phyloP scores from a whole-genome alignment of 805 yeast species.

The Hanseniaspora valbyensis region DNA sequence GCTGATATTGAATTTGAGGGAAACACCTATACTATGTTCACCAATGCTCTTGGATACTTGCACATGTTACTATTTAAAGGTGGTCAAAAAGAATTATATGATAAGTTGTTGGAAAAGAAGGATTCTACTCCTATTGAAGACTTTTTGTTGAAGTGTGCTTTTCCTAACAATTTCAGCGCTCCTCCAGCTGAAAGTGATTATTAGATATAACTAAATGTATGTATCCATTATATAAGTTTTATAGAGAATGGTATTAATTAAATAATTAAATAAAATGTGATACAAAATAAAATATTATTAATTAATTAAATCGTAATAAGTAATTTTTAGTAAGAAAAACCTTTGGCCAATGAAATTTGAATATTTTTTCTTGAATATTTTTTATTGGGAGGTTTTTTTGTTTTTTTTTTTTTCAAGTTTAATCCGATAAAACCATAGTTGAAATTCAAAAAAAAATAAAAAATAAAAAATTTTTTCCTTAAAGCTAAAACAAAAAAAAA shows the following conservation, averaged over 20 bases:
- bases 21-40: slow-evolving; percentile 38
- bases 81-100: slow-evolving; percentile 31
- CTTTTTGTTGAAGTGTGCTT: slow-evolving; percentile 57
- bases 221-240: background rate
- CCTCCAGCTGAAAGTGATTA: slow-evolving; percentile 57
- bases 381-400: no score
- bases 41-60: slow-evolving; percentile 70
- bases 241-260: no score
- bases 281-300: no score
- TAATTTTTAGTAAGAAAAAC: background rate
- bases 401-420: background rate
- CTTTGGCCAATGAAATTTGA: slow-evolving; percentile 8
- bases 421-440: no score
- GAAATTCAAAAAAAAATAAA: no score
- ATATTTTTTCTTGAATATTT: background rate
- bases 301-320: no score
- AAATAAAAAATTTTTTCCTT: no score
- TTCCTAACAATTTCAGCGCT: slow-evolving; percentile 47
- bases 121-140: slow-evolving; percentile 31
- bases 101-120: slow-evolving; percentile 31
- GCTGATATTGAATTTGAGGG: slow-evolving; percentile 12
- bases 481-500: background rate
- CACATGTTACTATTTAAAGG: slow-evolving; percentile 72
- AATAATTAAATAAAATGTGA: no score
- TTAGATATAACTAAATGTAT: slow-evolving; percentile 22